A percentile compares a stretch with the other conserved stretches of the same genome.
Conservation (phyloP, 352 stramenopile species). For the Plasmopara muralis region DNA sequence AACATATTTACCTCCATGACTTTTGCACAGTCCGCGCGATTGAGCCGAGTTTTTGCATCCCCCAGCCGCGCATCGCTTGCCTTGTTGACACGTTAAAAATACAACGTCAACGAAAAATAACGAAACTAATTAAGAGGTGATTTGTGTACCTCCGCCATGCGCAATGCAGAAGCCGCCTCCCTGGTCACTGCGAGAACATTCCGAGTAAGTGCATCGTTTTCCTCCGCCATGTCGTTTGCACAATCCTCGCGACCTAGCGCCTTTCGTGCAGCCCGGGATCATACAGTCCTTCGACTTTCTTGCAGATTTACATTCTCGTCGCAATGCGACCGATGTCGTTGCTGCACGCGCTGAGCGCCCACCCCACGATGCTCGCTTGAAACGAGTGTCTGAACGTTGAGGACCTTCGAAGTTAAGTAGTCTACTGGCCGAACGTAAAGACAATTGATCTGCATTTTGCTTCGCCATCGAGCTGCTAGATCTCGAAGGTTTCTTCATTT, state of each 20-base stretch:
- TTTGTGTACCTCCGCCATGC: slow-evolving; percentile 54
- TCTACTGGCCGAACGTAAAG: slow-evolving; percentile 18
- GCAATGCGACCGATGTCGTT: slow-evolving; percentile 3
- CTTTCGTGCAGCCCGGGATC: slow-evolving; percentile 63
- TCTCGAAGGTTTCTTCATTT: slow-evolving; percentile 13
- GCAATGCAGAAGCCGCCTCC: slow-evolving; percentile 79
- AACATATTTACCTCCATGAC: slow-evolving; percentile 57
- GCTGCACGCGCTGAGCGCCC: slow-evolving; percentile 9
- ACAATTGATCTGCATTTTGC: slow-evolving; percentile 4
- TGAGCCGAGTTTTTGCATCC: slow-evolving; percentile 79
- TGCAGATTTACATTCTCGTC: slow-evolving; percentile 26
- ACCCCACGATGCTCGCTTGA: slow-evolving; percentile 36
- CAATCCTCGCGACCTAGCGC: slow-evolving; percentile 65
- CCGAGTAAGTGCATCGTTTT: slow-evolving; percentile 56
- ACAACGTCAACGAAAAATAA: slow-evolving; percentile 1
- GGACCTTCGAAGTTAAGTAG: slow-evolving; percentile 24
- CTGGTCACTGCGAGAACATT: slow-evolving; percentile 72
- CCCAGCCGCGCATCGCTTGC: slow-evolving; percentile 53
- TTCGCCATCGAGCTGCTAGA: slow-evolving; percentile 10
- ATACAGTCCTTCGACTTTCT: slow-evolving; percentile 69
- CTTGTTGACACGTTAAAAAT: slow-evolving; percentile 16
- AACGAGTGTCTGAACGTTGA: slow-evolving; percentile 6
- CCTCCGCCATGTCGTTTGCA: slow-evolving; percentile 83
- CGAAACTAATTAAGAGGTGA: neutral
- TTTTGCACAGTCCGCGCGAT: slow-evolving; percentile 81